Base-by-base conservation (phyloP, 768 basidiomycete genomes). In the Mycena amicta region DNA sequence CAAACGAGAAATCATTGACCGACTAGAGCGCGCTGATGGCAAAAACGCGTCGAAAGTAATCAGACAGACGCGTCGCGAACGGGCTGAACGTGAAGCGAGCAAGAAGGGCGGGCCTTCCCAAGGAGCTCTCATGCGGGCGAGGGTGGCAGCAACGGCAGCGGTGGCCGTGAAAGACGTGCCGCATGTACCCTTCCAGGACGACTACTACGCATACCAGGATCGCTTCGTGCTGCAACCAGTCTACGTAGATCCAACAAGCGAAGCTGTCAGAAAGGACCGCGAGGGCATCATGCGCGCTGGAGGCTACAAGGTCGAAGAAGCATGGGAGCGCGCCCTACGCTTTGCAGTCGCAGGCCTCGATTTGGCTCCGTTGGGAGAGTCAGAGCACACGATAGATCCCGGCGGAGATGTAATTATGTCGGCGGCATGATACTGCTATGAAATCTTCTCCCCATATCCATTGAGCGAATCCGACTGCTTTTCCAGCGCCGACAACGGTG, bases 231-330 rank as follows among this genome's bases (percentile, higher is more conserved):
- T 92, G 51, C 75, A 74, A 53, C 73, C 66, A n/a, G 74, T 74
- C 13, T 95, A 94, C 72, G 78, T 86, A 50, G 92, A 93, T 64
- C 80, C 87, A 40, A 76, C 82, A 65, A 92, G 89, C 63, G 90
- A 90, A 56, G 87, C 88, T 15, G 88, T 93, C 20, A 76, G 89
- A 64, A 82, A 83, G 65, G 91, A 93, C 68, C 74, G 84, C 56
- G 90, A 90, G 60, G 89, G 88, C 15, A 85, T 88, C 63, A 90
- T 89, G 88, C 78, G 87, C 41, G 92, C 85, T 22, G 93, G 92
- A 8, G 93, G 93, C 8, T 95, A 93, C 69, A 79, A 75, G 61
- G 77, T 92, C 3, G 86, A 90, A 60, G 90, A 95, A 69, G 91
- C 89, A 43, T 95, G 93, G 93, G 88, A 89, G 65, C 79, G 93